Base-by-base conservation (phyloP, 2,329 filamentous ascomycete genomes). In the Monilinia polystroma region DNA sequence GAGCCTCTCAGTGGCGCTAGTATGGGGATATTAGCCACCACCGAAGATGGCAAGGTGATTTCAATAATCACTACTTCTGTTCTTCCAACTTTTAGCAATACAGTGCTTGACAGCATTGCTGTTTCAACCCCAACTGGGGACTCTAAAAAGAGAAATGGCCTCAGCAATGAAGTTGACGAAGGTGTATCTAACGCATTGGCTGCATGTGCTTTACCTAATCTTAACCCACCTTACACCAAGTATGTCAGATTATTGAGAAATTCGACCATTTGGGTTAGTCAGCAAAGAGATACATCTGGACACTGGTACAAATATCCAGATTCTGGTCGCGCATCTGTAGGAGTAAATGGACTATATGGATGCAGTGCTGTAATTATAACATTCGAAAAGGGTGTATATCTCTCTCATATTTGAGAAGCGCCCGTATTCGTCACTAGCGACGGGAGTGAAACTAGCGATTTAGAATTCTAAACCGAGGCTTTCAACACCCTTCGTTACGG, bases 401-500 rank as follows among this genome's bases (percentile, higher is more conserved):
- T 58, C 10, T 58, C 55, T 38, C 55, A 58, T n/a, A 58, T 45
- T 14, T 58, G 14, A 3, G 55, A 58, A 6, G 10, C 1, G 7
- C 55, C 38, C 3, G 32, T 45, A 16, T 58, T 45, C 55, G 11
- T 41, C 12, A 16, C 7, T 18, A 14, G 4, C 2, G 55, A 58
- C 20, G 10, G 35, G 35, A 26, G n/a, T 14, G 38, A 35, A 11
- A 45, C 55, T 16, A 26, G 8, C 12, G 35, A 58, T 41, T 10
- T 20, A 1, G 43, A 38, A 6, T 58, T 58, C n/a, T 3, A n/a
- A 7, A 26, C 55, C n/a, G 29, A 58, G 12, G 38, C 20, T 2
- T 58, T 58, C 35, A 43, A 45, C 35, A 38, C 38, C 8, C 38
- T 58, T 16, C 55, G 55, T 23, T 38, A 58, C 14, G 55, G 55